phyloP scores from a whole-genome alignment of 1,139 yeast genomes.

The Pichia norvegensis region DNA sequence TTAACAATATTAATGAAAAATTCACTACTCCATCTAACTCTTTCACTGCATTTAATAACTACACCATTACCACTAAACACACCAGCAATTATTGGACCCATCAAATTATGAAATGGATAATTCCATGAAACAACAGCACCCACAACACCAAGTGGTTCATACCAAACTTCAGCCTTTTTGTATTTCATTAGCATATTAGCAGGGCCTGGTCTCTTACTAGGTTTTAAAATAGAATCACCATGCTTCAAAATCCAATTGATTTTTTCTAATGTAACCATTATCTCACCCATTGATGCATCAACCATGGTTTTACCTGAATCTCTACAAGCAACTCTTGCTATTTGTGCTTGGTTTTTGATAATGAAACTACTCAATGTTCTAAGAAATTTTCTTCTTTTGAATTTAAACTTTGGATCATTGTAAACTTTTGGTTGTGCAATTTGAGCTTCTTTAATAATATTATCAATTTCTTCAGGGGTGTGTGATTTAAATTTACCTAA shows the following conservation, averaged over 20 bases:
- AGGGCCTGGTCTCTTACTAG: conserved; percentile 81
- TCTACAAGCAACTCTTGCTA: conserved; percentile 88
- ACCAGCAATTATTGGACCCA: conserved; percentile 88
- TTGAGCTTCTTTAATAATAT: conserved; percentile 46
- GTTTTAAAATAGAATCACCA: conserved; percentile 64
- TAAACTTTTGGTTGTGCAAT: conserved; percentile 59
- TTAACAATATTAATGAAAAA: conserved; percentile 67
- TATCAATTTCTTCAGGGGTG: conserved; percentile 61
- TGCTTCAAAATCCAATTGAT: conserved; percentile 80
- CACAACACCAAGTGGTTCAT: conserved; percentile 84
- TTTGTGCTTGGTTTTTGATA: conserved; percentile 71
- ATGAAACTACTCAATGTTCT: conserved; percentile 65
- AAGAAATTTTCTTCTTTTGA: conserved; percentile 59
- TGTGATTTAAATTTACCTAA: conserved; percentile 66
- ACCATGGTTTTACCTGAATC: conserved; percentile 94
- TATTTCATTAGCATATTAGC: conserved; percentile 72
- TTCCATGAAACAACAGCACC: conserved; percentile 94
- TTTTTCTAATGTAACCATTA: conserved; percentile 87
- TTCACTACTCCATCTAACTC: conserved; percentile 88
- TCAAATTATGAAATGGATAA: conserved; percentile 84
- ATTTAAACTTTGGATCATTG: conserved; percentile 27
- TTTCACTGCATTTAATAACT: conserved; percentile 88
- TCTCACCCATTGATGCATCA: conserved; percentile 95
- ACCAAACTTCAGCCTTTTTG: conserved; percentile 85
- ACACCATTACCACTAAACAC: conserved; percentile 87